A percentile compares a stretch with the other conserved stretches of the same genome.
Evolutionary conservation across 1,284 basidiomycete species (phyloP).

Genomic region (Pyrrhoderma lamaoense): DNA sequence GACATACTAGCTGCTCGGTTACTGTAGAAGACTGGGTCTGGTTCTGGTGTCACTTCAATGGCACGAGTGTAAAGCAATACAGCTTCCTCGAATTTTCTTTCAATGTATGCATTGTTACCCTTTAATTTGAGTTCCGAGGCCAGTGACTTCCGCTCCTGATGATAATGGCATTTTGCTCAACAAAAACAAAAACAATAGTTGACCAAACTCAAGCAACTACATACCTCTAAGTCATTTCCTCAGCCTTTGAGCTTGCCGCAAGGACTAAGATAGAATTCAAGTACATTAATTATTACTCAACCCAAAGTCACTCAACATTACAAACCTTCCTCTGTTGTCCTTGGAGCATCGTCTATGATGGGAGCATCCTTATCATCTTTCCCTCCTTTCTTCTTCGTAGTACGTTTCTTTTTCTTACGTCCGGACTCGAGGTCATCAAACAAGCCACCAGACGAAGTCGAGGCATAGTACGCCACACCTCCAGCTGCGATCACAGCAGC

Average conservation of each 20-base stretch:
- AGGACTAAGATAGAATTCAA: neutral
- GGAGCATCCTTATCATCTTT: slow-evolving; percentile 55
- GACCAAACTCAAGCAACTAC: neutral
- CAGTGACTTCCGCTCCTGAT: slow-evolving; percentile 65
- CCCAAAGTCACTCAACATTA: neutral
- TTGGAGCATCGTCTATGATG: slow-evolving; percentile 62
- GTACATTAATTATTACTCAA: neutral
- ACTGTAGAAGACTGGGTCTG: slow-evolving; percentile 93
- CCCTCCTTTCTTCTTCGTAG: slow-evolving; percentile 47
- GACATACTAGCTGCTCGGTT: slow-evolving; percentile 91
- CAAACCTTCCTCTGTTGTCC: slow-evolving; percentile 33
- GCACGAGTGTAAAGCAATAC: slow-evolving; percentile 88
- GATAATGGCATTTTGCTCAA: no score
- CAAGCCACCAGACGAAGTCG: slow-evolving; percentile 35
- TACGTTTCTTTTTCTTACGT: slow-evolving; percentile 37
- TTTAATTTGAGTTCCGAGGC: slow-evolving; percentile 81
- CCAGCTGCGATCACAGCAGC: slow-evolving; percentile 70
- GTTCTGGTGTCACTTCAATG: slow-evolving; percentile 76
- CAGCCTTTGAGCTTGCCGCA: slow-evolving; percentile 2
- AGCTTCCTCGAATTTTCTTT: slow-evolving; percentile 72
- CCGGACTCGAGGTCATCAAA: slow-evolving; percentile 38
- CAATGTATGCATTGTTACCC: slow-evolving; percentile 87
- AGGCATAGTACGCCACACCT: slow-evolving; percentile 69
- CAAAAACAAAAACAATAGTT: no score
- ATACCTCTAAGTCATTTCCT: slow-evolving; percentile 7